Evolutionary conservation across 2,329 filamentous ascomycete species (phyloP).

Genomic region (Aspergillus neoniger): DNA sequence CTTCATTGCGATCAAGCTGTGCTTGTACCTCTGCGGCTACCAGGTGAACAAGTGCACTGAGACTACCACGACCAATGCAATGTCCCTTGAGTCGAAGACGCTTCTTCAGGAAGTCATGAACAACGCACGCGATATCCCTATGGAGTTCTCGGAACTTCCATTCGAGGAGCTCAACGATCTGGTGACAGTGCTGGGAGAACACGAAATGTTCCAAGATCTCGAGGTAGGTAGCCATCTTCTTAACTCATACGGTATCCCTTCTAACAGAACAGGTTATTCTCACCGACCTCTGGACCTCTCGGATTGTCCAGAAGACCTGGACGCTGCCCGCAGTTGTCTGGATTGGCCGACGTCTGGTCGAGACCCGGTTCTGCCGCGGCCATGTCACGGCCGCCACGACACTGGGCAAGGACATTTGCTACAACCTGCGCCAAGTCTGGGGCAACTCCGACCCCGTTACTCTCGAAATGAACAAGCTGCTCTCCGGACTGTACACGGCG

Average conservation of each 20-base stretch:
- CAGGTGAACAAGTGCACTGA: slow-evolving; percentile 33
- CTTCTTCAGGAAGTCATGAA: slow-evolving; percentile 38
- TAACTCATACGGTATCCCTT: not conserved
- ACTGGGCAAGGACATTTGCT: slow-evolving; percentile 57
- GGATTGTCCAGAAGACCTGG: slow-evolving; percentile 50
- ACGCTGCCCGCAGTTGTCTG: slow-evolving; percentile 50
- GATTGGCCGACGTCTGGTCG: slow-evolving; percentile 56
- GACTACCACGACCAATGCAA: slow-evolving; percentile 29
- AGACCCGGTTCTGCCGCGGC: slow-evolving; percentile 54
- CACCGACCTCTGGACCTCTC: slow-evolving; percentile 49
- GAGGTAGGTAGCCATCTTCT: slow-evolving; percentile 27
- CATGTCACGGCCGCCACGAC: slow-evolving; percentile 47
- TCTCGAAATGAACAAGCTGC: slow-evolving; percentile 52
- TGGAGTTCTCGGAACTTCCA: slow-evolving; percentile 39
- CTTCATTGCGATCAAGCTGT: slow-evolving; percentile 40
- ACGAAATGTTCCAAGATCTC: slow-evolving; percentile 40
- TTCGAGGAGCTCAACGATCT: slow-evolving; percentile 41
- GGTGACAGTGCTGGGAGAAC: slow-evolving; percentile 40
- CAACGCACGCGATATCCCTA: slow-evolving; percentile 30
- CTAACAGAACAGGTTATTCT: slow-evolving; percentile 35
- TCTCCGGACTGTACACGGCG: slow-evolving; percentile 53
- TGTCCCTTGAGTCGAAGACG: slow-evolving; percentile 36
- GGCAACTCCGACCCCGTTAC: slow-evolving; percentile 52
- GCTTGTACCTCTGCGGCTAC: slow-evolving; percentile 39
- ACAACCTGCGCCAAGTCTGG: slow-evolving; percentile 58